phyloP scores from a whole-genome alignment of 2,329 filamentous ascomycete species.

The Aspergillus melleus region DNA sequence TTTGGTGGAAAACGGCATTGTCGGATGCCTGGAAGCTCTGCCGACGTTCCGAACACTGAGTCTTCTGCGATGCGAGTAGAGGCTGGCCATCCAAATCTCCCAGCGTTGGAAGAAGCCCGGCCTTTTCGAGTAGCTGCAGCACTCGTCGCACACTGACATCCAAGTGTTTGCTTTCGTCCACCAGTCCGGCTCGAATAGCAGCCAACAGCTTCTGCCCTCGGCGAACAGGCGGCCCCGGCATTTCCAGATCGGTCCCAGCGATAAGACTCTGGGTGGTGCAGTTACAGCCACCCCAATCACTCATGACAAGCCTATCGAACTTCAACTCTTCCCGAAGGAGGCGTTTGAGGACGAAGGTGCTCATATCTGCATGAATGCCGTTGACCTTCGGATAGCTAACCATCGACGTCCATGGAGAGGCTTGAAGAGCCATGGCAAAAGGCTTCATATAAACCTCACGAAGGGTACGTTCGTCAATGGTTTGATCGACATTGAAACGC shows the following conservation, averaged over 20 bases:
- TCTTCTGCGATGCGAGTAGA: too few relatives aligned
- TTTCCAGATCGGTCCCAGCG: slow-evolving; percentile 8
- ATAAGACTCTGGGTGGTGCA: slow-evolving; percentile 1
- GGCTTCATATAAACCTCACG: slow-evolving; percentile 21
- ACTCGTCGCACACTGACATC: background rate
- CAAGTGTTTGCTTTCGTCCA: too few relatives aligned
- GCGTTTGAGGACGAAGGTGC: background rate
- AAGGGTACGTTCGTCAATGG: slow-evolving; percentile 8
- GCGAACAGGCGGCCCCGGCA: slow-evolving; percentile 7
- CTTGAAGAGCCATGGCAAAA: slow-evolving; percentile 10
- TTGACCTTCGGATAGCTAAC: slow-evolving; percentile 18
- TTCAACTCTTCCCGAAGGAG: slow-evolving; percentile 6
- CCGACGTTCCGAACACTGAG: too few relatives aligned
- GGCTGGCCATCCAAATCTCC: too few relatives aligned
- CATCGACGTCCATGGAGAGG: slow-evolving; percentile 15
- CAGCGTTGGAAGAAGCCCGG: background rate
- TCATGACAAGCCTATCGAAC: slow-evolving; percentile 12
- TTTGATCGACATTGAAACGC: slow-evolving; percentile 27
- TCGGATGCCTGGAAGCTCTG: too few relatives aligned
- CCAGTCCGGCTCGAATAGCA: background rate
- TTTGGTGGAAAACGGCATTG: background rate
- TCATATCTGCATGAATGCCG: slow-evolving; percentile 4
- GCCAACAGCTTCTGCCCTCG: background rate
- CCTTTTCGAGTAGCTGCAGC: background rate
- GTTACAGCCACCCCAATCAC: slow-evolving; percentile 14